Evolutionary conservation across 2,329 filamentous ascomycete species (phyloP), one percentile per base, ranked within the genome.

Genomic region (Trichoderma sp.): DNA sequence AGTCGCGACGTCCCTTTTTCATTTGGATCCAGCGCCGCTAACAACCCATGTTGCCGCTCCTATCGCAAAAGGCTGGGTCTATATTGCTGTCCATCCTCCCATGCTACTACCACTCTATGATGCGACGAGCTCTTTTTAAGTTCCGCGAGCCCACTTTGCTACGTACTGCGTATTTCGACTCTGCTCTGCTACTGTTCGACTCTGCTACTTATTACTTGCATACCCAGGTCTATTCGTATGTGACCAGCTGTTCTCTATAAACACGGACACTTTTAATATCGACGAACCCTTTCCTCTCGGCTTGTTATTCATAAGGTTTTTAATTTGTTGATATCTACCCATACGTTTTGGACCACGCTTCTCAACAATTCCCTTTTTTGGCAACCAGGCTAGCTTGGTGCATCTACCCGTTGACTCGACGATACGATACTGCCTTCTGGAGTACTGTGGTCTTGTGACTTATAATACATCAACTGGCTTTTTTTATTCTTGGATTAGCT

Each of bases 281-380:
- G 26, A 34, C 26, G 43, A 51, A 18, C 43, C 47, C 1, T 24
- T 18, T 53, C 64, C 64, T 34, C 34, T 2, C 57, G 9, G 28
- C 24, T 7, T 57, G 18, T n/a, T 32, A 21, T 32, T n/a, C 28
- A 11, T 28, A 26, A n/a, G 4, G 14, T 28, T 30, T 43, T 36
- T 3, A n/a, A 34, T 62, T 43, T 32, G 32, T 36, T 51, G 32
- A n/a, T 51, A 24, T 28, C 28, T 64, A 32, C 12, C 56, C 0
- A 21, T 43, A 43, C 39, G 39, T 8, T 28, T 21, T 3, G 32
- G n/a, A 32, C 11, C 7, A 53, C 68, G 58, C 39, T 75, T 80
- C 78, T 79, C 79, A 80, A 76, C 77, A 78, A 82, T 81, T 82
- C 78, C 81, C 80, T 77, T 77, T 81, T 82, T 78, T 78, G 82